Evolutionary conservation across 331 rosid genomes (phyloP).

Genomic region (Saraca asoca): DNA sequence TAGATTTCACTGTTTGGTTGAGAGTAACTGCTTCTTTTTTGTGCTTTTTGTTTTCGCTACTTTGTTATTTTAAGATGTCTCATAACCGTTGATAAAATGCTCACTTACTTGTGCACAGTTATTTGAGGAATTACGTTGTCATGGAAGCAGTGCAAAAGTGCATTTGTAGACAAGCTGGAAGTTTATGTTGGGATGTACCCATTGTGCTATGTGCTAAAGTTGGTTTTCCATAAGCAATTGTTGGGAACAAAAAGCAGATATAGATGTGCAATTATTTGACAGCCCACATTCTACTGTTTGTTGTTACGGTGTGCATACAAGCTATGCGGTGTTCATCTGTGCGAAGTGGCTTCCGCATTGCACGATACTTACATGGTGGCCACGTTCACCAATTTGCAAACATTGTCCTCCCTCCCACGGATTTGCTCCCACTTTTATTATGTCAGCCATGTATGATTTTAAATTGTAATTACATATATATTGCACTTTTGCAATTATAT

Average conservation of each 20-base stretch:
- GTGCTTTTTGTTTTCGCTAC: no score
- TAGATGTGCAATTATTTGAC: constrained; percentile 49
- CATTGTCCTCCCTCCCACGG: neutral
- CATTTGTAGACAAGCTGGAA: constrained; percentile 40
- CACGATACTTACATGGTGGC: constrained; percentile 40
- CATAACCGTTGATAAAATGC: neutral
- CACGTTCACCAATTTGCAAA: constrained; percentile 33
- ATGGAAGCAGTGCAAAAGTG: neutral
- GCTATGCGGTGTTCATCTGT: constrained; percentile 30
- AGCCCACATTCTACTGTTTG: constrained; percentile 44
- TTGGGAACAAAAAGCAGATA: constrained; percentile 45
- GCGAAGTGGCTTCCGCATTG: constrained; percentile 40
- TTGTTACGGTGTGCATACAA: constrained; percentile 33
- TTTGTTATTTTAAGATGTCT: no score
- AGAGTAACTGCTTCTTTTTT: no score
- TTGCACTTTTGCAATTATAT: no score
- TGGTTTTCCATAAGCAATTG: constrained; percentile 31
- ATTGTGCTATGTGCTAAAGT: constrained; percentile 13
- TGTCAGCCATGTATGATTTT: no score
- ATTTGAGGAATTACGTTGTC: neutral
- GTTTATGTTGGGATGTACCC: constrained; percentile 45
- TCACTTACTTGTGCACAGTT: neutral
- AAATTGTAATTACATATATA: no score
- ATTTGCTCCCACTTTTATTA: no score
- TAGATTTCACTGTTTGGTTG: no score